phyloP scores from a whole-genome alignment of 257 asterid genomes.

The Primulina huaijiensis region DNA sequence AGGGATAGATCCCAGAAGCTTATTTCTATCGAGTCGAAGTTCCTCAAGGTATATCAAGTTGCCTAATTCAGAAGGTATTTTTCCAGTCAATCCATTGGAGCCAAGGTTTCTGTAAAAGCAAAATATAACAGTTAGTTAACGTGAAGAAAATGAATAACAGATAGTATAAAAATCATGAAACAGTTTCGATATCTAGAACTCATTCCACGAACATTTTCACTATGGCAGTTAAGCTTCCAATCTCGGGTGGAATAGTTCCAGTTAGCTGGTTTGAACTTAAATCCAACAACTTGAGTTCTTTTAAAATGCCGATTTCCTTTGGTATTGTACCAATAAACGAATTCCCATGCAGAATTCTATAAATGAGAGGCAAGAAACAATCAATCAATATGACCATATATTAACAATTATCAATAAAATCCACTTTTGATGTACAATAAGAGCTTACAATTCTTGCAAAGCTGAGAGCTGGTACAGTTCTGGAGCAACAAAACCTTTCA shows the following conservation, averaged over 20 bases:
- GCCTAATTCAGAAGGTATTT: slow-evolving; percentile 71
- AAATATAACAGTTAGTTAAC: slow-evolving; percentile 11
- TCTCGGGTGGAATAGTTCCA: slow-evolving; percentile 81
- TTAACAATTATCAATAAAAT: neutral
- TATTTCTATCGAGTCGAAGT: slow-evolving; percentile 78
- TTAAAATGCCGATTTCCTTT: slow-evolving; percentile 74
- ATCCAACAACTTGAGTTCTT: slow-evolving; percentile 68
- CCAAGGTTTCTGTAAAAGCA: slow-evolving; percentile 61
- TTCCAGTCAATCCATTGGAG: slow-evolving; percentile 76
- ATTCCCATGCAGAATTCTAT: slow-evolving; percentile 77
- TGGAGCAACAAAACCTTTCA: slow-evolving; percentile 82
- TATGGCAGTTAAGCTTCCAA: slow-evolving; percentile 63
- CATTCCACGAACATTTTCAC: slow-evolving; percentile 58
- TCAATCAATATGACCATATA: slow-evolving; percentile 14
- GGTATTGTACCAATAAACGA: slow-evolving; percentile 78
- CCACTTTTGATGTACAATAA: neutral
- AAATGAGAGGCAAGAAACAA: slow-evolving; percentile 20
- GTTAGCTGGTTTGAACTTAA: slow-evolving; percentile 76
- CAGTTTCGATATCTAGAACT: slow-evolving; percentile 15
- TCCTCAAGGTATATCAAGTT: slow-evolving; percentile 69
- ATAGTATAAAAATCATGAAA: slow-evolving; percentile 7
- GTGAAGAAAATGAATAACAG: neutral
- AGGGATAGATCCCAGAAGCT: slow-evolving; percentile 64
- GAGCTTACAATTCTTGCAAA: slow-evolving; percentile 78
- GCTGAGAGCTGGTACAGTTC: slow-evolving; percentile 53